Conservation (phyloP, 2,329 filamentous ascomycete genomes). For the Thyridium curvatum region DNA sequence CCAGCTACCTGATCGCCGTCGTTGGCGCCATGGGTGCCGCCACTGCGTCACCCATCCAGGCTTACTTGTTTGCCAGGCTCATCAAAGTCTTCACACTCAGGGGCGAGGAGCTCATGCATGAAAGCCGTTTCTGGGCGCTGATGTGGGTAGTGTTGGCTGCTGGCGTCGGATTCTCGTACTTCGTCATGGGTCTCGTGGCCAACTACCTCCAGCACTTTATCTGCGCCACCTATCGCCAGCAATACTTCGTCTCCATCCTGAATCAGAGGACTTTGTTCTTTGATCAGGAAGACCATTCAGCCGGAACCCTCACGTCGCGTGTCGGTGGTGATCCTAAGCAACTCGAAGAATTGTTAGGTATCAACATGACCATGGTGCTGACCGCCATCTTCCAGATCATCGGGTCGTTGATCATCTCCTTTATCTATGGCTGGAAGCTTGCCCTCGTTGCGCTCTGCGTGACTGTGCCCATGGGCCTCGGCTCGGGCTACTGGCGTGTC, state of each 20-base stretch:
- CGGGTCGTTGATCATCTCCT: conserved; percentile 60
- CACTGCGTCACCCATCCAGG: conserved; percentile 42
- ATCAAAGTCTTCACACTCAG: conserved; percentile 41
- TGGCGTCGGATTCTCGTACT: conserved; percentile 46
- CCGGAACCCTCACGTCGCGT: conserved; percentile 52
- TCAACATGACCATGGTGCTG: conserved; percentile 56
- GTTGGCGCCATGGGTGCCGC: conserved; percentile 36
- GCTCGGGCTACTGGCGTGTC: conserved; percentile 43
- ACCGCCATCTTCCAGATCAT: conserved; percentile 60
- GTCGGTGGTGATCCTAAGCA: conserved; percentile 51
- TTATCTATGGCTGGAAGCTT: conserved; percentile 72
- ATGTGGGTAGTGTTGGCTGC: conserved; percentile 59
- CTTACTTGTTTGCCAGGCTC: conserved; percentile 48
- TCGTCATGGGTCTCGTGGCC: conserved; percentile 36
- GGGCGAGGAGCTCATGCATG: conserved; percentile 8
- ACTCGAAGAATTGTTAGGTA: conserved; percentile 55
- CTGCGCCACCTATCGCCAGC: conserved; percentile 48
- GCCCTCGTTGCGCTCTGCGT: conserved; percentile 61
- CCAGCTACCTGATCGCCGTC: conserved; percentile 42
- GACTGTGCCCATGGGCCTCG: conserved; percentile 42
- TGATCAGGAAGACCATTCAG: conserved; percentile 52
- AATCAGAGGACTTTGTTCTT: conserved; percentile 55
- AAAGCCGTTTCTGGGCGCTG: conserved; percentile 54
- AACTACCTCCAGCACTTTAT: conserved; percentile 37
- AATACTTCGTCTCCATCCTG: conserved; percentile 56